A percentile compares a stretch with the other conserved stretches of the same genome.
Conservation (phyloP, 352 stramenopile genomes). For the Thalassiosira exigua region DNA sequence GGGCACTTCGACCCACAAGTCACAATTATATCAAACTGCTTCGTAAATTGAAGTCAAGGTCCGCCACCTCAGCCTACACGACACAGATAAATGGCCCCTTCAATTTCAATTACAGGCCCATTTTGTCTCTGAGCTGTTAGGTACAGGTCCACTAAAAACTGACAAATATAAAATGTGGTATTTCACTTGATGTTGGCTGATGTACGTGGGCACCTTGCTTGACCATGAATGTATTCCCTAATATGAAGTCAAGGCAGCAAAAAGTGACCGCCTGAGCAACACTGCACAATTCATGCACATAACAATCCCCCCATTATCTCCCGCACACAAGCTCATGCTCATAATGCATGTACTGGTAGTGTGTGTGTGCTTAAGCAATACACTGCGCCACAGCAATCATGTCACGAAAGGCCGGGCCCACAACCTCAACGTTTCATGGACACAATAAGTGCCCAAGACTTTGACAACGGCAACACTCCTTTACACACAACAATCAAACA, state of each 20-base stretch:
- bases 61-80: conserved; percentile 41
- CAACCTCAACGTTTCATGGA: not conserved
- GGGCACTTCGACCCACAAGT: conserved; percentile 52
- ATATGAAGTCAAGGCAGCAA: conserved; percentile 12
- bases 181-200: conserved; percentile 19
- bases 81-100: conserved; percentile 45
- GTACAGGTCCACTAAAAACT: conserved; percentile 62
- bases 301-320: conserved; percentile 19
- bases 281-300: conserved; percentile 43
- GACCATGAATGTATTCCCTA: conserved; percentile 45
- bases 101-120: conserved; percentile 59
- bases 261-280: conserved; percentile 12
- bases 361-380: no score
- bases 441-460: not conserved
- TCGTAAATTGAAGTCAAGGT: conserved; percentile 32
- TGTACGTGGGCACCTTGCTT: conserved; percentile 25
- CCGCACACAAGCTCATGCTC: conserved; percentile 19
- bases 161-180: conserved; percentile 34
- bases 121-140: conserved; percentile 58
- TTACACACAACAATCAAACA: no score
- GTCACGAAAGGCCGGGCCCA: no score
- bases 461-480: not conserved
- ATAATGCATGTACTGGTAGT: not conserved
- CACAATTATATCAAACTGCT: conserved; percentile 62
- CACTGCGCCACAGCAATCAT: no score